These are phyloP conservation scores for Debaryomyces hansenii DNA, from an alignment of 805 yeast genomes.

Conservation along the genomic window DNA sequence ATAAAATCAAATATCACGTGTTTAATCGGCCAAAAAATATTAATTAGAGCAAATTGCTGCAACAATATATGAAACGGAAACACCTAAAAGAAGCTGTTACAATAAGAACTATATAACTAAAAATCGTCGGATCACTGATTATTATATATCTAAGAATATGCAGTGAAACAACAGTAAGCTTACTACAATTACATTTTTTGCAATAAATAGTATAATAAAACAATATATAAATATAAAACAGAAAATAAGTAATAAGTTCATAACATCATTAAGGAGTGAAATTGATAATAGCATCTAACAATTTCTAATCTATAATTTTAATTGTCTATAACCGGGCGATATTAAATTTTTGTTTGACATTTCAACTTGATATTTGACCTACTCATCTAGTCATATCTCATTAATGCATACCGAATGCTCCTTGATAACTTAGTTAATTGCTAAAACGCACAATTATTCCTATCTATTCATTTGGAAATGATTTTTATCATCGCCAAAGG, in stretches of 20 bases:
- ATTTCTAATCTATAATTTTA: not conserved
- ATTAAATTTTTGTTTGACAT: not conserved
- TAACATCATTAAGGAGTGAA: not conserved
- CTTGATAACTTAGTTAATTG: too few species aligned
- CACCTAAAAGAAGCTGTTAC: too few species aligned
- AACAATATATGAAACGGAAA: too few species aligned
- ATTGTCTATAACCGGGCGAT: not conserved
- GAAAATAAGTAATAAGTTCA: not conserved
- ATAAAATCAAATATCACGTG: too few species aligned
- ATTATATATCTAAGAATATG: too few species aligned
- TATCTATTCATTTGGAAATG: not conserved
- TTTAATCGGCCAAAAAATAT: too few species aligned
- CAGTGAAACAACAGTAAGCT: too few species aligned
- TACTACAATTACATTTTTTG: not conserved
- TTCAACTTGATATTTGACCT: not conserved
- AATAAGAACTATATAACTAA: too few species aligned
- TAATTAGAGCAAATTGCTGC: too few species aligned
- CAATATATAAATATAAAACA: not conserved
- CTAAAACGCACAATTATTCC: not conserved
- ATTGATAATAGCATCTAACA: not conserved
- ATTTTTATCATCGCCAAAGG: conserved; percentile 7
- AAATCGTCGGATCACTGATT: too few species aligned
- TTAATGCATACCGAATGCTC: too few species aligned
- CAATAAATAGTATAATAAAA: not conserved
- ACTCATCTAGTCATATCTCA: not conserved